A percentile compares a stretch with the other conserved stretches of the same genome.
Conservation (phyloP, 805 yeast species). For the Myxozyma vanderwaltii region DNA sequence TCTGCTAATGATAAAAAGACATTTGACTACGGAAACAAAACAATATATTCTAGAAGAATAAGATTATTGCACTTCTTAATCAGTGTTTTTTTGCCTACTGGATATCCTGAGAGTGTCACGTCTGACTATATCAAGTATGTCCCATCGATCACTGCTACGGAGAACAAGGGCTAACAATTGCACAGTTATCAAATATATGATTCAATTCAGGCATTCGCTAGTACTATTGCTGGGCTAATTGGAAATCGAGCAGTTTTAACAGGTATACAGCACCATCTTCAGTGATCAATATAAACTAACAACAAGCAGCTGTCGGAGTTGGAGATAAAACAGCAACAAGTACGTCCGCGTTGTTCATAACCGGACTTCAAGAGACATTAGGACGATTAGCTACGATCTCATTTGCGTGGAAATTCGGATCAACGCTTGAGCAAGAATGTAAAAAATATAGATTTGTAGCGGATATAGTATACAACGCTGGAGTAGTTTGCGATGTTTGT, state of each 20-base stretch:
- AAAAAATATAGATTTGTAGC: slow-evolving; percentile 43
- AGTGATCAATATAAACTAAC: no score
- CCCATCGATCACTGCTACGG: no score
- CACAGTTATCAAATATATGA: slow-evolving; percentile 43
- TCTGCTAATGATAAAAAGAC: slow-evolving; percentile 9
- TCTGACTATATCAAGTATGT: slow-evolving; percentile 40
- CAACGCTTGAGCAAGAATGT: slow-evolving; percentile 44
- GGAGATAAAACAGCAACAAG: slow-evolving; percentile 44
- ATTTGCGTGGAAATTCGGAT: slow-evolving; percentile 44
- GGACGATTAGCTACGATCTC: slow-evolving; percentile 44
- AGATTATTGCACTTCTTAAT: slow-evolving; percentile 36
- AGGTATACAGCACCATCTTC: no score
- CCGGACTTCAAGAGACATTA: slow-evolving; percentile 43
- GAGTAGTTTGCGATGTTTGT: slow-evolving; percentile 42
- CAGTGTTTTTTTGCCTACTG: slow-evolving; percentile 44
- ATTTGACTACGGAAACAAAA: neutral
- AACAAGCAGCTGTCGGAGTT: slow-evolving; percentile 42
- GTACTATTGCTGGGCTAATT: slow-evolving; percentile 41
- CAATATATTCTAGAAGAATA: slow-evolving; percentile 3
- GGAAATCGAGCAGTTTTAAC: slow-evolving; percentile 43
- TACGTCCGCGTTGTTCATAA: slow-evolving; percentile 45
- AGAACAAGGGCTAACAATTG: no score
- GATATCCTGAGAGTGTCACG: slow-evolving; percentile 43
- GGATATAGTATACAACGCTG: slow-evolving; percentile 43
- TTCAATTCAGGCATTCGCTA: slow-evolving; percentile 44